Evolutionary conservation across 768 basidiomycete genomes (phyloP).

Genomic region (Termitomyces eurrhizus): DNA sequence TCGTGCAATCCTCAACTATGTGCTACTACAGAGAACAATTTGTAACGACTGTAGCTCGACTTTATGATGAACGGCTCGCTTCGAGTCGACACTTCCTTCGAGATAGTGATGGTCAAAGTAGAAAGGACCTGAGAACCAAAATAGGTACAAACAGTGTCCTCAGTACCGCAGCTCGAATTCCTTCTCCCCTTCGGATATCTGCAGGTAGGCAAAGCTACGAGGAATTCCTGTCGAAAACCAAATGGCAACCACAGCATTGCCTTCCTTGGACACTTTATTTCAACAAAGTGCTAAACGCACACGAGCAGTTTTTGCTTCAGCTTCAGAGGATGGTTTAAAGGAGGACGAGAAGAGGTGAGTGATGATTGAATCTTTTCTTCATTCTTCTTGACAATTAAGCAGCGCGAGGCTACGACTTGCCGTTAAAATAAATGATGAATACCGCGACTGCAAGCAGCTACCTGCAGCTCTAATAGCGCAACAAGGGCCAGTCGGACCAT

Average conservation of each 20-base stretch:
- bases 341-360: constrained; percentile 74
- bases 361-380: background rate
- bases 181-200: background rate
- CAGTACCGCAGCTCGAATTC: constrained; percentile 6
- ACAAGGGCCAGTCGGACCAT: constrained; percentile 78
- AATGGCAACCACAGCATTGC: constrained; percentile 49
- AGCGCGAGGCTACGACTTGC: constrained; percentile 74
- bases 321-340: constrained; percentile 50
- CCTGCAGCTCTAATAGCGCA: constrained; percentile 79
- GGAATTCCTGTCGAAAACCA: background rate
- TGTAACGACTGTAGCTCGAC: constrained; percentile 19
- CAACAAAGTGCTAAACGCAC: constrained; percentile 68
- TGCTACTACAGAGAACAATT: constrained; percentile 28
- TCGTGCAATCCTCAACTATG: constrained; percentile 26
- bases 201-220: background rate
- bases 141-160: constrained; percentile 21
- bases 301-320: constrained; percentile 63
- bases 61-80: constrained; percentile 15
- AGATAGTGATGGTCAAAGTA: constrained; percentile 18
- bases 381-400: constrained; percentile 2
- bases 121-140: constrained; percentile 11
- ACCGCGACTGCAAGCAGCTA: constrained; percentile 78
- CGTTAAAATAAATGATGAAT: constrained; percentile 89
- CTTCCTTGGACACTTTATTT: constrained; percentile 64
- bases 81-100: constrained; percentile 13